Evolutionary conservation across 495 filamentous ascomycete genomes (phyloP).

Genomic region (Thermochaetoides thermophila): DNA sequence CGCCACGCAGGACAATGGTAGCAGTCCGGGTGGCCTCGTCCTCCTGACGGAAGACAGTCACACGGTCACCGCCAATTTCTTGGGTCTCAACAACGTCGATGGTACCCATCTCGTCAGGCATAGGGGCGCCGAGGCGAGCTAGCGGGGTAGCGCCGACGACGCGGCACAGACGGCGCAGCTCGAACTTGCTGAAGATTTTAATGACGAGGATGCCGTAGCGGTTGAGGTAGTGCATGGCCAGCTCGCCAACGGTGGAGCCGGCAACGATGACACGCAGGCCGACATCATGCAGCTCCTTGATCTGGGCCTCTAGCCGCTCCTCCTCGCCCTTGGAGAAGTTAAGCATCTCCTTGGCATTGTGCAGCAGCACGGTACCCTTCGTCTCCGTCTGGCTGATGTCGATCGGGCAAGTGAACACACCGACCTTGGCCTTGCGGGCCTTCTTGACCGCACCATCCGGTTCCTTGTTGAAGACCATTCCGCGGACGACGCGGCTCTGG

Average conservation of each 20-base stretch:
- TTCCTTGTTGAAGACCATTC: conserved; percentile 94
- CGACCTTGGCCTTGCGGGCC: conserved; percentile 85
- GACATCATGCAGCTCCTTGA: conserved; percentile 93
- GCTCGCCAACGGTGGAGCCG: conserved; percentile 81
- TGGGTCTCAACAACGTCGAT: conserved; percentile 94
- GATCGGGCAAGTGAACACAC: conserved; percentile 90
- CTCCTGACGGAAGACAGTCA: conserved; percentile 97
- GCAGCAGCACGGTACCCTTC: conserved; percentile 96
- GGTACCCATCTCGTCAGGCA: conserved; percentile 98
- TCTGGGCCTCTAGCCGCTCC: conserved; percentile 67
- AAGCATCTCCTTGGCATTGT: conserved; percentile 97
- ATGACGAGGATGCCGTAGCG: conserved; percentile 89
- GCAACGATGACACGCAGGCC: conserved; percentile 85
- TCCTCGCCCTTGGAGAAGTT: conserved; percentile 98
- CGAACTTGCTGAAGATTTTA: conserved; percentile 97
- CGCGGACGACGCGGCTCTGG: conserved; percentile 87
- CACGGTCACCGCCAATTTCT: conserved; percentile 96
- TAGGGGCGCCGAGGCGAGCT: conserved; percentile 88
- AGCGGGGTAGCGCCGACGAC: conserved; percentile 94
- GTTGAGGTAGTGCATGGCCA: conserved; percentile 96
- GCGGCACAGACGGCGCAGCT: conserved; percentile 81
- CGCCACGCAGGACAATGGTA: conserved; percentile 87
- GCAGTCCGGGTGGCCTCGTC: conserved; percentile 82
- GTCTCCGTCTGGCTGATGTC: conserved; percentile 96
- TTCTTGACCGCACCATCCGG: conserved; percentile 84